Evolutionary conservation across 805 yeast species (phyloP), one percentile per base, ranked within the genome.

Genomic region (Wickerhamomyces tratensis): DNA sequence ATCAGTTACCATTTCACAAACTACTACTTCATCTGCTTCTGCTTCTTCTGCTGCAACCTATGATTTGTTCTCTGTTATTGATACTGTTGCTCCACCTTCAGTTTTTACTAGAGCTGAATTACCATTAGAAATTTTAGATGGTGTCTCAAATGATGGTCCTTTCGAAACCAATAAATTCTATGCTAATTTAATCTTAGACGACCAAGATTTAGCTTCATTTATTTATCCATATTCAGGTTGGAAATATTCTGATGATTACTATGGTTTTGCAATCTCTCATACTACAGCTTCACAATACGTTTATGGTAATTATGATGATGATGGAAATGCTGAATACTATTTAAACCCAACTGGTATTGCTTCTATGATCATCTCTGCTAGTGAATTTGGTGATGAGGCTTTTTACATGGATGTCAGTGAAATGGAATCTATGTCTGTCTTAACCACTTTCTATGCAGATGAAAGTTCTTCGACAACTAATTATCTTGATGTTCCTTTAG

Each of bases 91-190:
- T 25, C 81, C 81, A 6, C 66, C 68, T 7, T 43, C 65, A 1
- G 65, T 72, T 40, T 78, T 78, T 61, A 47, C 67, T 5, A 64
- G 72, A 41, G 67, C 67, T 35, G 65, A 58, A 5, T 65, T 74
- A 39, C 72, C 72, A 11, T 57, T 76, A 43, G 49, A 53, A 0
- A 55, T 77, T 35, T 77, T 82, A 15, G 50, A 49, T 5, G 76
- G 76, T 33, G 78, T 74, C 34, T 59, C 64, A 35, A 67, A 68
- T 45, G 55, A 61, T 40, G 72, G 61, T 33, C 66, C 80, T 2
- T 68, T 73, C 46, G 78, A 79, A 53, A 86, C 95, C 25, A 85
- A 86, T 67, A 85, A 83, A 62, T 86, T 85, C 60, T 83, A 74
- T 61, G 74, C 77, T 34, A 85, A 86, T 57, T 54, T 83, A 53